Percentiles rank a stretch among this genome's conserved stretches.
Conservation (phyloP, 2,329 filamentous ascomycete genomes). For the Neocucurbitaria cava region DNA sequence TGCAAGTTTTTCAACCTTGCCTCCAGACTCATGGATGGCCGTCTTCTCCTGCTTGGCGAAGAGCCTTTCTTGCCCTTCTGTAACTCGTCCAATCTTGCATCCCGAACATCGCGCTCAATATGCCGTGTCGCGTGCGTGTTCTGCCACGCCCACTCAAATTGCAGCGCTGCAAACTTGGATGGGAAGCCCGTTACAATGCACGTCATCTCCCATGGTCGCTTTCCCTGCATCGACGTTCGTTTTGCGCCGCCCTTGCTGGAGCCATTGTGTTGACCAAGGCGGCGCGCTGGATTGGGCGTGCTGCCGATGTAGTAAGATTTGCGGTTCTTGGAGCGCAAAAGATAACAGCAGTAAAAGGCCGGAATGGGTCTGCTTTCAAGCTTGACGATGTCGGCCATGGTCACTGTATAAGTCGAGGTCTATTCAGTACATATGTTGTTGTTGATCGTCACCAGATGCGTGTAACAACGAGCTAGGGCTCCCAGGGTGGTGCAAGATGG, state of each 20-base stretch:
- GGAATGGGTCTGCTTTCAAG: slow-evolving; percentile 64
- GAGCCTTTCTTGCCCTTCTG: slow-evolving; percentile 34
- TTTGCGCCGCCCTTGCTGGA: slow-evolving; percentile 79
- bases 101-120: slow-evolving; percentile 61
- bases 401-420: slow-evolving; percentile 10
- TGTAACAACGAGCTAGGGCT: slow-evolving; percentile 18
- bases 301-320: slow-evolving; percentile 86
- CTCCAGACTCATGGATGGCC: slow-evolving; percentile 66
- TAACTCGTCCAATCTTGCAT: slow-evolving; percentile 44
- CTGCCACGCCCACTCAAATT: slow-evolving; percentile 98
- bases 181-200: slow-evolving; percentile 88
- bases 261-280: slow-evolving; percentile 92
- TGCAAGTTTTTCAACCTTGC: slow-evolving; percentile 82
- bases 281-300: slow-evolving; percentile 84
- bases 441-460: slow-evolving; percentile 22
- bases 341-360: slow-evolving; percentile 90
- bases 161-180: slow-evolving; percentile 82
- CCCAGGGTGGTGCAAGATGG: slow-evolving; percentile 19
- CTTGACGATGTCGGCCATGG: slow-evolving; percentile 17
- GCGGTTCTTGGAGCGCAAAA: slow-evolving; percentile 81
- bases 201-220: slow-evolving; percentile 83
- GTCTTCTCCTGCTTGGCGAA: slow-evolving; percentile 49
- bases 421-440: too few relatives aligned
- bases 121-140: slow-evolving; percentile 83
- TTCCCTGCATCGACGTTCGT: slow-evolving; percentile 70